Evolutionary conservation across 306 rosid genomes (phyloP), one percentile per base, ranked within the genome.

Genomic region (Vicia faba): DNA sequence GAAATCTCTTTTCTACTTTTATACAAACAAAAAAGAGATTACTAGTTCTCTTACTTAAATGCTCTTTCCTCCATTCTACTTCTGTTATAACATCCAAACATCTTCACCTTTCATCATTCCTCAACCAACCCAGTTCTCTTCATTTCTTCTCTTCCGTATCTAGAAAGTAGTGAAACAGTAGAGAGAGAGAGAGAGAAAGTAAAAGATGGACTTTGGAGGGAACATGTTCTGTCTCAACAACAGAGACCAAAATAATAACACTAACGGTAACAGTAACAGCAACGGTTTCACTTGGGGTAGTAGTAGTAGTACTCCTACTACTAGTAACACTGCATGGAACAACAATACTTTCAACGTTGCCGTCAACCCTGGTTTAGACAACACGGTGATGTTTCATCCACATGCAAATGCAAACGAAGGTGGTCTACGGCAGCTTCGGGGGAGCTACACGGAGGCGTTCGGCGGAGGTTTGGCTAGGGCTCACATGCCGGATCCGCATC

Each of bases 401-500:
- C 77, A 55, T 31, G 36, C 36, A 20, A 25, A 55, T 31, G 36
- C 36, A 20, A 25, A 36, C 18, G 46, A 41, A 2, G 48, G 43
- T 5, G 48, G 75, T 4, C 19, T 4, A 9, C 64, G 20, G 2
- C 75, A 43, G 5, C 13, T 60, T 39, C 81, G 63, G 44, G 7
- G 49, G 1, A 8, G 1, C 25, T 11, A 35, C 13, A 1, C 14
- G 5, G 46, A 20, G 13, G 15, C 36, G 7, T 61, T 80, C 62
- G 54, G 71, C 11, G 84, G 81, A 0, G 81, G 69, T 36, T 81
- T 13, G 61, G 28, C 61, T 5, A 3, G 86, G 28, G 18, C 75
- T 31, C 91, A 80, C 2, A 86, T 85, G 20, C 83, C 83, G 5
- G 97, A 91, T 78, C 95, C 97, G 0, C 87, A 89, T 59, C 84